Percentiles rank a stretch among this genome's conserved stretches.
Evolutionary conservation across 768 basidiomycete genomes (phyloP).

Genomic region (Boletus reticulatus): DNA sequence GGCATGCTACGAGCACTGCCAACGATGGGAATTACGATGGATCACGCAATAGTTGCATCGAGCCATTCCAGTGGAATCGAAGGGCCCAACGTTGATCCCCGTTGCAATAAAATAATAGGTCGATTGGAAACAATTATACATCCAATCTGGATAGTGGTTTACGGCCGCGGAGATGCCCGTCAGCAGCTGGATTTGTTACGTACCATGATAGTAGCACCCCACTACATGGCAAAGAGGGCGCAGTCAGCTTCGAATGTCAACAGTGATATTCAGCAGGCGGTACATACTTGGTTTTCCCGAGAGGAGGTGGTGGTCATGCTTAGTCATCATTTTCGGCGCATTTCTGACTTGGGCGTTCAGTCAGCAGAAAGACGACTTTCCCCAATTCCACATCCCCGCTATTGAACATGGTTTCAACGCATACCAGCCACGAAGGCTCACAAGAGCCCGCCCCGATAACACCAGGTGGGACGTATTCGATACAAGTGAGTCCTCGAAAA

Average conservation of each 20-base stretch:
- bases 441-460: slow-evolving; percentile 61
- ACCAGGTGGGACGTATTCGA: slow-evolving; percentile 70
- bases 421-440: slow-evolving; percentile 33
- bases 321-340: slow-evolving; percentile 17
- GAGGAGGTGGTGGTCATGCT: slow-evolving; percentile 11
- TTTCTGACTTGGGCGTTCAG: too few species aligned
- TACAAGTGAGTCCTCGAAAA: slow-evolving; percentile 53
- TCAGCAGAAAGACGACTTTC: not conserved
- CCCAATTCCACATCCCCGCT: slow-evolving; percentile 2
- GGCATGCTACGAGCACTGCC: not conserved
- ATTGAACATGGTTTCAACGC: slow-evolving; percentile 29
- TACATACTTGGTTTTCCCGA: not conserved
- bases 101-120: not conserved
- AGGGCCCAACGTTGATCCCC: not conserved
- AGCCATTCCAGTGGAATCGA: not conserved
- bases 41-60: not conserved
- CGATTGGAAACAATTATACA: not conserved
- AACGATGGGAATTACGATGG: not conserved
- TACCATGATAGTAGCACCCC: not conserved
- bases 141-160: not conserved
- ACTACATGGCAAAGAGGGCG: not conserved
- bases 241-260: not conserved
- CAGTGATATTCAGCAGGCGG: not conserved
- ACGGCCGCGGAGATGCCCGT: not conserved
- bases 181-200: not conserved